These are phyloP conservation scores for Coemansia sp. DNA, from an alignment of 192 early-diverging fungal species.

Conservation along the genomic window DNA sequence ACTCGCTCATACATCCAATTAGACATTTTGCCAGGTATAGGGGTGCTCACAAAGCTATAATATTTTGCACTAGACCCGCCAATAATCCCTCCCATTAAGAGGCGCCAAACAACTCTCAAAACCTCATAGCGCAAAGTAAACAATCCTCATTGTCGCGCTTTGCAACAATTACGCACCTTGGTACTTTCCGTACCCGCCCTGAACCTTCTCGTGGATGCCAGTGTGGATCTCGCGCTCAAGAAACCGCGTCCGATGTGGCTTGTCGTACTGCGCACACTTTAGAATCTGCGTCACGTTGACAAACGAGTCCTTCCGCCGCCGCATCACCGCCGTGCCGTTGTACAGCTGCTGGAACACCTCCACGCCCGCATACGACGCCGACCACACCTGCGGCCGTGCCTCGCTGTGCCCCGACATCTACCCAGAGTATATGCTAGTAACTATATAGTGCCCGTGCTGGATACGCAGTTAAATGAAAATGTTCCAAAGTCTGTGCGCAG, in stretches of 20 bases:
- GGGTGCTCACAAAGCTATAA: too few relatives aligned
- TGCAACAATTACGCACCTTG: conserved; percentile 61
- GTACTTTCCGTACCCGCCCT: conserved; percentile 95
- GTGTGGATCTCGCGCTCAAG: conserved; percentile 82
- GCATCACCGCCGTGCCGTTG: conserved; percentile 76
- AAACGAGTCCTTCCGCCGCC: conserved; percentile 72
- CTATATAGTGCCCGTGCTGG: neutral
- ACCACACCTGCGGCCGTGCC: conserved; percentile 40
- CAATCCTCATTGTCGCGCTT: conserved; percentile 3
- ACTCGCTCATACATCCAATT: conserved; percentile 1
- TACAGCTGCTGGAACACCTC: conserved; percentile 78
- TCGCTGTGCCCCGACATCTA: neutral
- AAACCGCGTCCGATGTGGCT: conserved; percentile 82
- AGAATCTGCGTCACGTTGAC: conserved; percentile 94
- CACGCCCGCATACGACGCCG: conserved; percentile 61
- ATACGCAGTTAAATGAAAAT: conserved; percentile 7
- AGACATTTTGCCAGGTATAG: too few relatives aligned
- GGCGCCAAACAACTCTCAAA: neutral
- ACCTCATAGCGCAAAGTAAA: neutral
- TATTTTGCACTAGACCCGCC: neutral
- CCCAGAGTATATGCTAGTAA: neutral
- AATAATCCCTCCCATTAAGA: neutral
- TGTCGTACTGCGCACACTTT: conserved; percentile 85
- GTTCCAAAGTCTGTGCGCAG: conserved; percentile 5
- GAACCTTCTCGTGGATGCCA: conserved; percentile 88